phyloP scores from a whole-genome alignment of 2,329 filamentous ascomycete genomes.

The Trichocomaceae sp. region DNA sequence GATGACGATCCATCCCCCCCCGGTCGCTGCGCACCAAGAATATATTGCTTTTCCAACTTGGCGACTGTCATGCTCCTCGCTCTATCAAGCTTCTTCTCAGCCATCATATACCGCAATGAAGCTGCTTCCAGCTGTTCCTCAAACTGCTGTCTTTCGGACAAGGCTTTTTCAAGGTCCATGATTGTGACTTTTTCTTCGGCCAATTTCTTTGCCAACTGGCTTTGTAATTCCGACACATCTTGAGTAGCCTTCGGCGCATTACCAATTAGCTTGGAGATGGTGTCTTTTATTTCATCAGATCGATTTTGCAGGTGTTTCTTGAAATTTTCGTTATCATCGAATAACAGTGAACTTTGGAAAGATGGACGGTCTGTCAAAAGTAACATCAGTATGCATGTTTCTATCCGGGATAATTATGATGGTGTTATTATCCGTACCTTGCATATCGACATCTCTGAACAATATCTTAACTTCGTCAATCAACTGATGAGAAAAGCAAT shows the following conservation, averaged over 20 bases:
- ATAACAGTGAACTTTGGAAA: slow-evolving; percentile 51
- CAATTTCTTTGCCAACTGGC: slow-evolving; percentile 66
- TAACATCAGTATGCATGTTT: slow-evolving; percentile 6
- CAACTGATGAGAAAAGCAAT: slow-evolving; percentile 25
- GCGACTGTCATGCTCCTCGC: slow-evolving; percentile 82
- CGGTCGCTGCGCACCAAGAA: slow-evolving; percentile 55
- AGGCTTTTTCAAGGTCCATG: slow-evolving; percentile 66
- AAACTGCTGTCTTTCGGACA: slow-evolving; percentile 73
- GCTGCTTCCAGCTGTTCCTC: slow-evolving; percentile 83
- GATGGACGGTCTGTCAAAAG: slow-evolving; percentile 18
- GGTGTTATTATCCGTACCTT: slow-evolving; percentile 24
- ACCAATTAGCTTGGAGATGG: slow-evolving; percentile 63
- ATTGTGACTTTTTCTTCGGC: slow-evolving; percentile 76
- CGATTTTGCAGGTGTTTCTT: slow-evolving; percentile 72
- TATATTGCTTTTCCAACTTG: slow-evolving; percentile 83
- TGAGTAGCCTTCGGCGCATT: slow-evolving; percentile 46
- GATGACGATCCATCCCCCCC: slow-evolving; percentile 41
- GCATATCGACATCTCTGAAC: slow-evolving; percentile 25
- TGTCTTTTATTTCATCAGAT: slow-evolving; percentile 67
- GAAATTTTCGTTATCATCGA: slow-evolving; percentile 56
- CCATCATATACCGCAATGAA: slow-evolving; percentile 85
- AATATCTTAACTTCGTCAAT: slow-evolving; percentile 44
- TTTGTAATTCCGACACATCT: slow-evolving; percentile 66
- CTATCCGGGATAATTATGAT: slow-evolving; percentile 1
- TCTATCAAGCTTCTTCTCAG: slow-evolving; percentile 89